Evolutionary conservation across 2,329 filamentous ascomycete species (phyloP), one percentile per base, ranked within the genome.

Genomic region (Aspergillus hortae): DNA sequence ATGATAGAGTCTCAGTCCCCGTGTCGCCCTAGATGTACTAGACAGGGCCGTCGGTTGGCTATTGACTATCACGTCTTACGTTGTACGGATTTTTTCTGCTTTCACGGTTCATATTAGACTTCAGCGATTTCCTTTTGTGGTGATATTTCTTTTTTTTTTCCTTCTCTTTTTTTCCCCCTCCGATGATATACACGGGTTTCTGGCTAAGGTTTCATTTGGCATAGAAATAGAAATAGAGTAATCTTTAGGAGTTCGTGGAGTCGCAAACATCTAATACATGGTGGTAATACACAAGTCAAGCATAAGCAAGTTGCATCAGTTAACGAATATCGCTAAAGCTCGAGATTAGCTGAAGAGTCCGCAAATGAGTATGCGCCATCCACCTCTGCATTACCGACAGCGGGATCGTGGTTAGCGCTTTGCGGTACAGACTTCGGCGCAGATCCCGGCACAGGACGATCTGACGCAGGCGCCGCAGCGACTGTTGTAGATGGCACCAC

Each of bases 51-150:
- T 27, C 12, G 12, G 11, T 25, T 14, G 19, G 12, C 19, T 25
- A 14, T 41, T 15, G 30, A 23, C 32, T 44, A 44, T 44, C 17
- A 49, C 44, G 40, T 53, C 42, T 49, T 36, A 32, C 25, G 33
- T 36, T 44, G 21, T 48, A 53, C 41, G 51, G 38, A 49, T 49
- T 33, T 41, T 17, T 51, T 49, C 41, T 36, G 27, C 57, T 51
- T 49, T 49, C 35, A 47, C 44, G 49, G 59, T 65, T 58, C 43
- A 52, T 61, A 52, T 54, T 54, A 58, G 56, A 60, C 50, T 60
- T 56, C 49, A 55, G 56, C 48, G 54, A 50, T 57, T 57, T 46
- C 46, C 50, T 46, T 25, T 50, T 27, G 17, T 44, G 23, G 30
- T 33, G 40, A 51, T 46, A 32, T 36, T 33, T 43, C 44, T 32